Evolutionary conservation across 2,329 filamentous ascomycete species (phyloP).

Genomic region (Diaporthe humulicola): DNA sequence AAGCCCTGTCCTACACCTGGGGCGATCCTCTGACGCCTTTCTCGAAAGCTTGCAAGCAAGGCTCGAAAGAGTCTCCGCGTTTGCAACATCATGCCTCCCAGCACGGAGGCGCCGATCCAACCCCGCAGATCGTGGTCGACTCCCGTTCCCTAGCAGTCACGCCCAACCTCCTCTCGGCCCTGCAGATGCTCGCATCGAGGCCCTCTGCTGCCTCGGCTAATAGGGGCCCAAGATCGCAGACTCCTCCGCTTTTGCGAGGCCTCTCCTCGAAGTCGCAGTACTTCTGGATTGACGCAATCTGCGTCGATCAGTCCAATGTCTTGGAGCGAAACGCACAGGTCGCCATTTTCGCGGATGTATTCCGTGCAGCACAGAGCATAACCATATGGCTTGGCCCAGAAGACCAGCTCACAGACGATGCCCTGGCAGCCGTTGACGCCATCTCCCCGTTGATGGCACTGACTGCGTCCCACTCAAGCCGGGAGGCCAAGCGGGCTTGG

Average conservation of each 20-base stretch:
- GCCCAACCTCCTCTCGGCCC: conserved; percentile 1
- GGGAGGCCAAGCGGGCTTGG: background rate
- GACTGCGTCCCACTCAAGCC: background rate
- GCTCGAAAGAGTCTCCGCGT: too few species aligned
- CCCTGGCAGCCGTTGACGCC: background rate
- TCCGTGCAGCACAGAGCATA: conserved; percentile 1
- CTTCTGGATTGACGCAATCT: conserved; percentile 44
- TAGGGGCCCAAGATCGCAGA: background rate
- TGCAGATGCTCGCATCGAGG: conserved; percentile 3
- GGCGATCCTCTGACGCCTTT: conserved; percentile 18
- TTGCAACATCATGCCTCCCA: background rate
- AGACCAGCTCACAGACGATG: conserved; percentile 1
- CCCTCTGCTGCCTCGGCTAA: background rate
- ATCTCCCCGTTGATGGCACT: conserved; percentile 13
- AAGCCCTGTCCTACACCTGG: conserved; percentile 35
- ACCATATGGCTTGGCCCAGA: conserved; percentile 15
- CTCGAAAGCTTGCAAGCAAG: background rate
- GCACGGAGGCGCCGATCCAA: background rate
- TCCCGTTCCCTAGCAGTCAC: background rate
- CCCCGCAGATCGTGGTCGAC: background rate
- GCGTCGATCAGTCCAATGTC: conserved; percentile 42
- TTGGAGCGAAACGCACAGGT: conserved; percentile 41
- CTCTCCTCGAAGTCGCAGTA: background rate
- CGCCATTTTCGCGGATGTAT: conserved; percentile 37
- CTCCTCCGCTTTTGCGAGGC: background rate